Conservation (phyloP, 2,329 filamentous ascomycete species). For the Apiospora malaysiana region DNA sequence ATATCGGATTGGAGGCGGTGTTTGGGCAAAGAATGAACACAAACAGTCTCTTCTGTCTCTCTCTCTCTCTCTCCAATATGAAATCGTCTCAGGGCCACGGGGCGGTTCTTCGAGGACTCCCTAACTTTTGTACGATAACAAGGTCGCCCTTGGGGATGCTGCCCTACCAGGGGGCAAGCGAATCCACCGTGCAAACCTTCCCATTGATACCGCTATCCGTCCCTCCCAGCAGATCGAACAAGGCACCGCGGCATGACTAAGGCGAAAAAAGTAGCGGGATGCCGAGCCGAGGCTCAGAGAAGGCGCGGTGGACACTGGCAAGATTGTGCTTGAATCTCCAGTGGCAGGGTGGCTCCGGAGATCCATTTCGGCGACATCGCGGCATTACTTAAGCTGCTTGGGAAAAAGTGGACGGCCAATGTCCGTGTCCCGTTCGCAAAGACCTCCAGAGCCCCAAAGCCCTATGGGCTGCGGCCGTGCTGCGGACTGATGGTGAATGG, state of each 20-base stretch:
- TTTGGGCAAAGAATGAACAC: background rate
- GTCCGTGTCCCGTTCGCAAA: background rate
- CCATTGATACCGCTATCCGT: background rate
- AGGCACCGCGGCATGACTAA: slow-evolving; percentile 20
- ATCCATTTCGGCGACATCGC: slow-evolving; percentile 16
- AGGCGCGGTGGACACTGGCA: background rate
- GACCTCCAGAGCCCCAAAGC: background rate
- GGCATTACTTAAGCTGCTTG: slow-evolving; percentile 19
- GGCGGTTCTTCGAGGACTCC: slow-evolving; percentile 12
- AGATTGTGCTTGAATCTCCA: slow-evolving; percentile 10
- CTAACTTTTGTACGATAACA: slow-evolving; percentile 1
- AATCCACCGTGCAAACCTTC: background rate
- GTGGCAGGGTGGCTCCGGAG: background rate
- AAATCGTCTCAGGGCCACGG: slow-evolving; percentile 5
- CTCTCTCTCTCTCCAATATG: background rate
- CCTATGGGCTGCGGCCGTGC: background rate
- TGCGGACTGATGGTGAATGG: too few relatives aligned
- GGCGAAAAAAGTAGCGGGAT: slow-evolving; percentile 13
- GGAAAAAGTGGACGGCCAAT: background rate
- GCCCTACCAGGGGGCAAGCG: background rate
- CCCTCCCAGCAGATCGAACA: background rate
- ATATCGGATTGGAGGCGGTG: background rate
- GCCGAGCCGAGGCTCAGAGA: slow-evolving; percentile 11
- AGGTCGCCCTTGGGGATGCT: background rate
- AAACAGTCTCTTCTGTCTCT: background rate